Evolutionary conservation across 106 monocot genomes (phyloP).

Genomic region (Allium sativum): DNA sequence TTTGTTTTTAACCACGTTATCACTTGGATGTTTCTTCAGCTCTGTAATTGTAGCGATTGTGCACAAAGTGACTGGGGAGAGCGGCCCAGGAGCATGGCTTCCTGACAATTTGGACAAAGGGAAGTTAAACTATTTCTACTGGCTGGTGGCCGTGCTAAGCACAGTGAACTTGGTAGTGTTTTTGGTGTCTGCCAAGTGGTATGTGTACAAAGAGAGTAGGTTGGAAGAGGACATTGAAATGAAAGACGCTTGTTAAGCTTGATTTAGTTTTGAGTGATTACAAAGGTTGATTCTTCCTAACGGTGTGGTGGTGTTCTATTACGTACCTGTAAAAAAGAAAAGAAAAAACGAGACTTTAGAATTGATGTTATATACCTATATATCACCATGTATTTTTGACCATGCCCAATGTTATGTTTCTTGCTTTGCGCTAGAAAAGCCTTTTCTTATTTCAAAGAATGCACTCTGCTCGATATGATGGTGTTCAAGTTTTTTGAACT

Average conservation of each 20-base stretch:
- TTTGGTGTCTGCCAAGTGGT: constrained; percentile 29
- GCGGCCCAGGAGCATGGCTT: constrained; percentile 34
- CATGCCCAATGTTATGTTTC: no score
- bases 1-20: constrained; percentile 16
- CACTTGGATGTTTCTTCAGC: constrained; percentile 56
- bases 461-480: no score
- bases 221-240: neutral
- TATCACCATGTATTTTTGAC: no score
- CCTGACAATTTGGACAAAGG: constrained; percentile 39
- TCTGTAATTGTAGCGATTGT: constrained; percentile 33
- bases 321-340: no score
- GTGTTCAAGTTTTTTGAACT: no score
- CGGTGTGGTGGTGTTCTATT: no score
- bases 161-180: constrained; percentile 25
- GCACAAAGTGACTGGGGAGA: constrained; percentile 26
- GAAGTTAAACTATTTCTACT: constrained; percentile 47
- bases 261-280: no score
- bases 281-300: no score
- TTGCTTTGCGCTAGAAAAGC: no score
- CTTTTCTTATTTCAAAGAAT: no score
- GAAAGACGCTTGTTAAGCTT: neutral
- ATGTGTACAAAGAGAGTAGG: constrained; percentile 25
- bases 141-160: constrained; percentile 37
- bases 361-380: no score
- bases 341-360: no score